phyloP scores from a whole-genome alignment of 371 early-diverging fungal genomes.

The Mortierella sp. region DNA sequence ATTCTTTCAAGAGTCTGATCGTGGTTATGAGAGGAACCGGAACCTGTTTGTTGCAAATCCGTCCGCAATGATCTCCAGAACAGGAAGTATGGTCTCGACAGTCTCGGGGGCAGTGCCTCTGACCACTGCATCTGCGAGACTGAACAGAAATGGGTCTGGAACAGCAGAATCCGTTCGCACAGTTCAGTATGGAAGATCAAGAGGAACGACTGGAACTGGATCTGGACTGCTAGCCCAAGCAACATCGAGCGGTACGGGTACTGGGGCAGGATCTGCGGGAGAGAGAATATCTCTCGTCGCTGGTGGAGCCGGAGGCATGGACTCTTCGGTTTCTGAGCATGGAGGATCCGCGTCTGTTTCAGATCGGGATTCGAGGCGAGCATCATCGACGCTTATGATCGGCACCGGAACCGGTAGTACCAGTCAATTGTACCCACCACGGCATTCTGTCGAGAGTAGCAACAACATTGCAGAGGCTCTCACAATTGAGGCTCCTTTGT shows the following conservation, averaged over 20 bases:
- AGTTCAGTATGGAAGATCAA: slow-evolving; percentile 11
- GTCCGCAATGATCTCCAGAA: slow-evolving; percentile 45
- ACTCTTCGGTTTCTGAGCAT: slow-evolving; percentile 11
- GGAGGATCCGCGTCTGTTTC: slow-evolving; percentile 16
- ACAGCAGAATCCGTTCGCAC: slow-evolving; percentile 27
- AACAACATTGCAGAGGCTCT: slow-evolving; percentile 44
- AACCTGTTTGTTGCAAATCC: slow-evolving; percentile 51
- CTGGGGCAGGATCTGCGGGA: not conserved
- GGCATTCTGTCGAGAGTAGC: slow-evolving; percentile 33
- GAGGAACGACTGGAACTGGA: slow-evolving; percentile 11
- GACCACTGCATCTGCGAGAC: not conserved
- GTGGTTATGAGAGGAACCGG: slow-evolving; percentile 42
- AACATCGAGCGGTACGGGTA: not conserved
- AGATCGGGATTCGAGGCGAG: slow-evolving; percentile 26
- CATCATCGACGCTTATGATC: slow-evolving; percentile 7
- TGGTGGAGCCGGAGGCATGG: not conserved
- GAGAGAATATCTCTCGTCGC: slow-evolving; percentile 13
- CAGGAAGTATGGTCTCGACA: slow-evolving; percentile 40
- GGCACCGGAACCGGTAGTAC: slow-evolving; percentile 7
- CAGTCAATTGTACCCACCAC: slow-evolving; percentile 21
- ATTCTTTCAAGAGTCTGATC: slow-evolving; percentile 45
- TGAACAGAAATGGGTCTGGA: slow-evolving; percentile 30
- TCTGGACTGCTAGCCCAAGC: slow-evolving; percentile 9
- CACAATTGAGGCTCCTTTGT: slow-evolving; percentile 22
- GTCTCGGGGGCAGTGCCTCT: slow-evolving; percentile 23